Evolutionary conservation across 192 early-diverging fungal genomes (phyloP), one percentile per base, ranked within the genome.

Genomic region (Glomus cerebriforme): DNA sequence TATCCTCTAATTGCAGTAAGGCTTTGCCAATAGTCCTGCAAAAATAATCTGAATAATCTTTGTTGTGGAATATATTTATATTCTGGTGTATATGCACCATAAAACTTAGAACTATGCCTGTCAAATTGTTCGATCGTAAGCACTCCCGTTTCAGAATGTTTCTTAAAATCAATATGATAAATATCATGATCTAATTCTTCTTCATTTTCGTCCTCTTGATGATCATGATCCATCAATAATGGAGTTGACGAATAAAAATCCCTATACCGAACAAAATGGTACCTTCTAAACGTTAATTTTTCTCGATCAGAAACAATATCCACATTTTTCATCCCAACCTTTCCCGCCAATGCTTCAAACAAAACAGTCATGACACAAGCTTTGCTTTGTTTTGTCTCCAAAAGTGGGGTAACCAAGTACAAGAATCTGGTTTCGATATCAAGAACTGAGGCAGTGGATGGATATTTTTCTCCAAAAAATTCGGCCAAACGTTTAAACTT

Each of bases 131-230:
- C 74, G 7, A 43, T 27, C 8, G 74, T 64, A 15, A 76, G 58
- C 22, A 76, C 60, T 12, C 74, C 74, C 2, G 74, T 76, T 43
- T 59, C 60, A 24, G 74, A 76, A 64, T 76, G 74, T 62, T 76
- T 76, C 37, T 76, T n/a, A 76, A 76, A 76, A 64, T 76, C 74
- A 13, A 76, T 76, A 76, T 63, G 47, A 76, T 76, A 76, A 37
- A 63, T 29, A 60, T 59, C 74, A 10, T 27, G 17, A 10, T 76
- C 60, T 26, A 63, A n/a, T 3, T 59, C 58, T 15, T 63, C 31
- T 29, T 63, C 74, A 2, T 63, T 39, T 8, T 49, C n/a, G 12
- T 72, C 31, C 29, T 26, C 37, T 32, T 34, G 17, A 12, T 26
- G n/a, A 34, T 73, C 72, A 54, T 73, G 45, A 59, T 73, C 54